phyloP scores from a whole-genome alignment of 768 basidiomycete species.

The Pulveroboletus sp. region DNA sequence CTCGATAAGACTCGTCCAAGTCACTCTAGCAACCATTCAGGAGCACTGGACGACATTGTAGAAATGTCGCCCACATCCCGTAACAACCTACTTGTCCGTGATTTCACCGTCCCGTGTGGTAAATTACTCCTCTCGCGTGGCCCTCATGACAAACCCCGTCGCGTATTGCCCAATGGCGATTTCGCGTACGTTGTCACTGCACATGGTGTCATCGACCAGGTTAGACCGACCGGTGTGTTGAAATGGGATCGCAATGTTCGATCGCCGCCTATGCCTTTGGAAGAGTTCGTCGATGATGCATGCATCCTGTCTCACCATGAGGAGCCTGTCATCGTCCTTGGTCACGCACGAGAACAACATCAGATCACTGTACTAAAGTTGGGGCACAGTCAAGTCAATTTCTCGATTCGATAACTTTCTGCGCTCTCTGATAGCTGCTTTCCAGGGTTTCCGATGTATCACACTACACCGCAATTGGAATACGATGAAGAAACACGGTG shows the following conservation, averaged over 20 bases:
- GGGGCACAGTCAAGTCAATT: slow-evolving; percentile 23
- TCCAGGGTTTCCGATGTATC: slow-evolving; percentile 9
- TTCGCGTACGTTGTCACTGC: slow-evolving; percentile 35
- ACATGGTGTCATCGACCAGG: slow-evolving; percentile 35
- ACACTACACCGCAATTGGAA: slow-evolving; percentile 31
- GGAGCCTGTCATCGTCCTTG: slow-evolving; percentile 32
- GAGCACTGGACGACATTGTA: neutral
- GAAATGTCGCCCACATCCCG: neutral
- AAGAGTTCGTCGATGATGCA: slow-evolving; percentile 42
- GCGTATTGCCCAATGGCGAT: slow-evolving; percentile 26
- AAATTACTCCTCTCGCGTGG: slow-evolving; percentile 21
- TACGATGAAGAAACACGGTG: slow-evolving; percentile 37
- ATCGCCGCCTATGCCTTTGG: slow-evolving; percentile 18
- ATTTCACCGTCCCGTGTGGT: neutral
- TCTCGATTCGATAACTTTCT: neutral
- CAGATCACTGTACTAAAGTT: slow-evolving; percentile 29
- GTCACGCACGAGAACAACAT: slow-evolving; percentile 36
- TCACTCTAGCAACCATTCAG: neutral
- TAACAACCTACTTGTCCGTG: neutral
- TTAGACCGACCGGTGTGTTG: slow-evolving; percentile 18
- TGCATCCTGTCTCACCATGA: slow-evolving; percentile 33
- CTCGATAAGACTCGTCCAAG: neutral
- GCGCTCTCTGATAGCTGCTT: slow-evolving; percentile 2
- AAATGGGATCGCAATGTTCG: slow-evolving; percentile 17
- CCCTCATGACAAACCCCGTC: slow-evolving; percentile 39